Evolutionary conservation across 352 stramenopile species (phyloP).

Genomic region (Phytophthora aleatoria): DNA sequence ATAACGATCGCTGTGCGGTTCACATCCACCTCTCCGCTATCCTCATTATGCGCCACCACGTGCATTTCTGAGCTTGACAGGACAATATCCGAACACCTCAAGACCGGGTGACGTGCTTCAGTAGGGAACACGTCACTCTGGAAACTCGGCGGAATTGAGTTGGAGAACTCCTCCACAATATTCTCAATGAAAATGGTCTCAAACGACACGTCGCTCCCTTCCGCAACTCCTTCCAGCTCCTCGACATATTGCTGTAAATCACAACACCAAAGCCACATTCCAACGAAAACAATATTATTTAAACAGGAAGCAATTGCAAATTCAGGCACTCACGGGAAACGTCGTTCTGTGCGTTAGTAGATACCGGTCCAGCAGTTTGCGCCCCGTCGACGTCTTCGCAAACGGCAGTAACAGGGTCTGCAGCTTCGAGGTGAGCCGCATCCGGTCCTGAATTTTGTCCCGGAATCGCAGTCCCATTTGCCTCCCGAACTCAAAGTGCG

Average conservation of each 20-base stretch:
- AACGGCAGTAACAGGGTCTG: conserved; percentile 67
- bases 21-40: conserved; percentile 52
- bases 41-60: conserved; percentile 78
- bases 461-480: conserved; percentile 54
- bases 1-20: conserved; percentile 73
- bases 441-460: conserved; percentile 52
- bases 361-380: conserved; percentile 50
- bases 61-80: conserved; percentile 47
- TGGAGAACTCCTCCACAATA: conserved; percentile 75
- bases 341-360: conserved; percentile 43
- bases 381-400: conserved; percentile 41
- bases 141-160: conserved; percentile 54
- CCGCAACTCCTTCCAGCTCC: conserved; percentile 63
- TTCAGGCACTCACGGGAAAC: conserved; percentile 52
- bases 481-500: conserved; percentile 65
- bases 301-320: background rate
- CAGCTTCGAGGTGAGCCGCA: conserved; percentile 51
- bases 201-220: conserved; percentile 63
- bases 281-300: background rate
- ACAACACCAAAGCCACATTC: background rate
- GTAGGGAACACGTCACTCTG: conserved; percentile 24
- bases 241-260: conserved; percentile 62
- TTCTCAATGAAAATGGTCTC: conserved; percentile 77
- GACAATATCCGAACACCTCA: conserved; percentile 75
- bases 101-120: conserved; percentile 28